phyloP scores from a whole-genome alignment of 1,139 yeast species.

The Yarrowia galli region DNA sequence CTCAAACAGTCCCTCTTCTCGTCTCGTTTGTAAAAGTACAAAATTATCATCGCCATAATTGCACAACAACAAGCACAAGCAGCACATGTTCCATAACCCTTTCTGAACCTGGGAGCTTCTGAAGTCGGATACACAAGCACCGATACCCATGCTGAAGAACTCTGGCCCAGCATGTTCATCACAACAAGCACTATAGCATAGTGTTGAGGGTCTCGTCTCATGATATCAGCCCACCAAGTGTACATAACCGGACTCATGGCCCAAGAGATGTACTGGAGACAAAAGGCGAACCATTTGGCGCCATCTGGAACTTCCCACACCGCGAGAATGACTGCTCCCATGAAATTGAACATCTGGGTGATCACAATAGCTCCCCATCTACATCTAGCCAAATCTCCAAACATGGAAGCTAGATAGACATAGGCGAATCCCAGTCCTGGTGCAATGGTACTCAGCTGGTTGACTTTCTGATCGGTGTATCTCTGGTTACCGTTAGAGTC shows the following conservation, averaged over 20 bases:
- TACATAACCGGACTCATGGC: constrained; percentile 4
- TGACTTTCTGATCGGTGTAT: constrained; percentile 53
- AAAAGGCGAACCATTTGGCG: constrained; percentile 12
- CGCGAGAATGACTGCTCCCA: constrained; percentile 57
- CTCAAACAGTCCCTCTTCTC: constrained; percentile 60
- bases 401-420: constrained; percentile 49
- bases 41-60: constrained; percentile 62
- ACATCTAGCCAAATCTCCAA: constrained; percentile 58
- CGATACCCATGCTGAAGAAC: constrained; percentile 43
- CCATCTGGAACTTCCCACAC: constrained; percentile 57
- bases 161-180: constrained; percentile 54
- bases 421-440: constrained; percentile 62
- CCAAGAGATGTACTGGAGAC: constrained; percentile 3
- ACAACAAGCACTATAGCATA: constrained; percentile 54
- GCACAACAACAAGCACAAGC: constrained; percentile 62
- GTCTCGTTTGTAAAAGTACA: constrained; percentile 64
- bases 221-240: constrained; percentile 16
- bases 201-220: constrained; percentile 48
- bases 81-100: constrained; percentile 60
- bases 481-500: constrained; percentile 43
- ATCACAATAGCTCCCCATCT: constrained; percentile 48
- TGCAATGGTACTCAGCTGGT: constrained; percentile 56
- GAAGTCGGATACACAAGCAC: constrained; percentile 60
- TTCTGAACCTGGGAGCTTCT: constrained; percentile 60
- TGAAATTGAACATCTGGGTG: constrained; percentile 51